Evolutionary conservation across 2,329 filamentous ascomycete species (phyloP).

Genomic region (Bipolaris victoriae): DNA sequence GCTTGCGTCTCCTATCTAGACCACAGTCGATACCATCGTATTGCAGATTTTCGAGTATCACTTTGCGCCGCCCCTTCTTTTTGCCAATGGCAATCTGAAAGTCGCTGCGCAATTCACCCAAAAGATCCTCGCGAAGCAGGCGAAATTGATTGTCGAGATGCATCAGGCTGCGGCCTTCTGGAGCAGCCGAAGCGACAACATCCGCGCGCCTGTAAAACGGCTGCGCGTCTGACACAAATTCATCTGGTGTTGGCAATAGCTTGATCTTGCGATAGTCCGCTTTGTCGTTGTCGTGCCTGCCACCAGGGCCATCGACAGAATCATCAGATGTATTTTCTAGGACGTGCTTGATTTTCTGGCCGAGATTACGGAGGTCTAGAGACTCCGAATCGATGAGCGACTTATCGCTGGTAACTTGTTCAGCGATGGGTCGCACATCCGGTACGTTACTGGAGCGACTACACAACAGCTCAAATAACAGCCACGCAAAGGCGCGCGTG

Average conservation of each 20-base stretch:
- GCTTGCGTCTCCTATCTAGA: conserved; percentile 36
- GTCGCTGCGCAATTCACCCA: conserved; percentile 69
- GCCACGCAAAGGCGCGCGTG: conserved; percentile 47
- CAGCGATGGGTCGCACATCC: conserved; percentile 34
- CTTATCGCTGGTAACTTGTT: conserved; percentile 25
- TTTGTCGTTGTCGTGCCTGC: conserved; percentile 76
- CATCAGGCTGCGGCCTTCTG: conserved; percentile 49
- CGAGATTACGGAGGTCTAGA: conserved; percentile 62
- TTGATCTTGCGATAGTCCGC: conserved; percentile 65
- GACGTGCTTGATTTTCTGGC: conserved; percentile 57
- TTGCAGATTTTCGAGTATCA: conserved; percentile 51
- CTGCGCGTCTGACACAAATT: conserved; percentile 61
- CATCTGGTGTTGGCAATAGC: conserved; percentile 70
- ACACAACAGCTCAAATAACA: conserved; percentile 57
- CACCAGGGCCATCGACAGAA: conserved; percentile 57
- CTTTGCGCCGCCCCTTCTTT: conserved; percentile 55
- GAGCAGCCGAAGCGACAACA: conserved; percentile 54
- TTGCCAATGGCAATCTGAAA: conserved; percentile 58
- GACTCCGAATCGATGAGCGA: conserved; percentile 44
- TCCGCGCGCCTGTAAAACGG: conserved; percentile 62
- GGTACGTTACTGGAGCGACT: conserved; percentile 38
- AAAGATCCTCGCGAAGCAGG: conserved; percentile 72
- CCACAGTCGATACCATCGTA: conserved; percentile 51
- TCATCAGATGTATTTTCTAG: conserved; percentile 59
- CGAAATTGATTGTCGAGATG: conserved; percentile 77